phyloP scores from a whole-genome alignment of 306 rosid species.

The Lathyrus tuberosus region DNA sequence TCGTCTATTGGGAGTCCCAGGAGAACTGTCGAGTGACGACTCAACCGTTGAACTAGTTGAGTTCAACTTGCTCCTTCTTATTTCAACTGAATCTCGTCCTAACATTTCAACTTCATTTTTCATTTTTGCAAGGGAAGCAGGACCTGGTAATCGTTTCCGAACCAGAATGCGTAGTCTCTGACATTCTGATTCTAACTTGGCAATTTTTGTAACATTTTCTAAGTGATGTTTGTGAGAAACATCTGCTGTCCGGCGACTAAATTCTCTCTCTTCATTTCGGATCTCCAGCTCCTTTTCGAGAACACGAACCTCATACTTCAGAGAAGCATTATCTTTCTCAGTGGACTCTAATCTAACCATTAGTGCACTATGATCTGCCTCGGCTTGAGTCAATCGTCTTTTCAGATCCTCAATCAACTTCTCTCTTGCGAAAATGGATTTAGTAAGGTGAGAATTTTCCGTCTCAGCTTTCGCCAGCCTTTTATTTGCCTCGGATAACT shows the following conservation, averaged over 20 bases:
- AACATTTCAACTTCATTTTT: conserved; percentile 82
- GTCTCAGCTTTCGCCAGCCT: conserved; percentile 60
- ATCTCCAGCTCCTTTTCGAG: conserved; percentile 92
- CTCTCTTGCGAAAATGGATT: conserved; percentile 64
- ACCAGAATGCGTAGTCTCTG: conserved; percentile 84
- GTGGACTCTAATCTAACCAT: conserved; percentile 66
- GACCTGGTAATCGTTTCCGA: conserved; percentile 87
- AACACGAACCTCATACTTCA: conserved; percentile 76
- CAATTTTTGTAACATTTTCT: conserved; percentile 72
- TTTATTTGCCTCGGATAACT: conserved; percentile 60
- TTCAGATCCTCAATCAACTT: conserved; percentile 67
- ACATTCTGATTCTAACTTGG: conserved; percentile 90
- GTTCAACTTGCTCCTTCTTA: conserved; percentile 56
- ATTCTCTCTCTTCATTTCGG: conserved; percentile 92
- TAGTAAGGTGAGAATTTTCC: conserved; percentile 67
- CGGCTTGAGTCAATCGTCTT: conserved; percentile 58
- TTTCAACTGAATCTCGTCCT: conserved; percentile 64
- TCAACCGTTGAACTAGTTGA: conserved; percentile 50
- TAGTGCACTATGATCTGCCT: conserved; percentile 59
- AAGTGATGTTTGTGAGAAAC: conserved; percentile 79
- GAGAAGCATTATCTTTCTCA: conserved; percentile 66
- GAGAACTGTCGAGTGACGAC: conserved; percentile 55
- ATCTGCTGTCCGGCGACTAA: conserved; percentile 68
- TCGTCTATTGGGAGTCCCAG: conserved; percentile 53
- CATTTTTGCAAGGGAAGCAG: conserved; percentile 86